Evolutionary conservation across 2,329 filamentous ascomycete genomes (phyloP).

Genomic region (Penicillium brevicompactum): DNA sequence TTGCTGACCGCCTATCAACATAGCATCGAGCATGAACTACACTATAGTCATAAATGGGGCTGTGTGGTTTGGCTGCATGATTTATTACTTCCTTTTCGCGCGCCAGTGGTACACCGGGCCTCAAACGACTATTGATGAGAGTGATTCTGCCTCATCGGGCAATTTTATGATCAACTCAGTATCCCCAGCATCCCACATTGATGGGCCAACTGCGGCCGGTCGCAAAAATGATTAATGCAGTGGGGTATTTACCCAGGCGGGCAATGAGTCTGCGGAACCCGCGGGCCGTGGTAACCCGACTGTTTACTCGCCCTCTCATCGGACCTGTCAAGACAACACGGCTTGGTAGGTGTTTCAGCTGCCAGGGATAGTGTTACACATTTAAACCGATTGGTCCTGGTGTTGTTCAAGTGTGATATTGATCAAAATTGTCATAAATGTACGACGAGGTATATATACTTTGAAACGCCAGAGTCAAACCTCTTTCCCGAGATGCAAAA

Average conservation of each 20-base stretch:
- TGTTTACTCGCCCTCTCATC: too few relatives aligned
- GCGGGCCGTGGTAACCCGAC: too few relatives aligned
- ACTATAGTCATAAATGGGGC: constrained; percentile 63
- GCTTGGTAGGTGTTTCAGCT: too few relatives aligned
- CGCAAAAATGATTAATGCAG: not conserved
- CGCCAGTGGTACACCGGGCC: constrained; percentile 65
- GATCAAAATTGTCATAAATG: not conserved
- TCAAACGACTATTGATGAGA: constrained; percentile 54
- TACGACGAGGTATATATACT: constrained; percentile 6
- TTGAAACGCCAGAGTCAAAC: constrained; percentile 1
- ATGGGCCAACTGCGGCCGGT: not conserved
- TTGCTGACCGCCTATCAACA: not conserved
- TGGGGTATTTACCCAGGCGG: too few relatives aligned
- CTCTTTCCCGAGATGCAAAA: constrained; percentile 2
- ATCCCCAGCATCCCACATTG: too few relatives aligned
- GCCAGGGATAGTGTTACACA: too few relatives aligned
- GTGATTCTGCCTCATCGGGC: not conserved
- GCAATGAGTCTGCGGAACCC: too few relatives aligned
- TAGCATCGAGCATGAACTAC: constrained; percentile 61
- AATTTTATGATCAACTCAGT: not conserved
- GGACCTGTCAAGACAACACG: too few relatives aligned
- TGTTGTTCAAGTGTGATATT: not conserved
- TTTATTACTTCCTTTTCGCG: constrained; percentile 61
- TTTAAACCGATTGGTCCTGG: too few relatives aligned
- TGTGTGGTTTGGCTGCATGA: constrained; percentile 59